Conservation (phyloP, 371 early-diverging fungal species). For the Mortierella sp. region DNA sequence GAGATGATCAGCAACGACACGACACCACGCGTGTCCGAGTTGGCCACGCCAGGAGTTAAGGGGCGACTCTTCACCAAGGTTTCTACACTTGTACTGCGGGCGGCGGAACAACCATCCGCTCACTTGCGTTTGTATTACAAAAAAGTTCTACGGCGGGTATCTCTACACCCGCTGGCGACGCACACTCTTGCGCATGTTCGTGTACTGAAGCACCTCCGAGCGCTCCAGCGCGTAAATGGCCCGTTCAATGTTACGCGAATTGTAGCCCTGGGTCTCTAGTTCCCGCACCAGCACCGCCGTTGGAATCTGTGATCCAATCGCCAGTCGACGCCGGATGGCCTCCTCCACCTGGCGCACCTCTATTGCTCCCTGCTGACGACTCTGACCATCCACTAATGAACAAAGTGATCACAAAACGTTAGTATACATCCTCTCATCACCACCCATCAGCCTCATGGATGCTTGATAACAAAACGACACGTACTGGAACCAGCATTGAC, state of each 20-base stretch:
- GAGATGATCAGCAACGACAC: too few species aligned
- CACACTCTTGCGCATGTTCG: slow-evolving; percentile 76
- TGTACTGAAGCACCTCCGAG: slow-evolving; percentile 87
- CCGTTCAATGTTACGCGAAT: slow-evolving; percentile 75
- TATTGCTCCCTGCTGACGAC: slow-evolving; percentile 73
- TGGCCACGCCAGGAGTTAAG: too few species aligned
- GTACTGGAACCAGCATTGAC: slow-evolving; percentile 82
- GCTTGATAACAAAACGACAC: slow-evolving; percentile 5
- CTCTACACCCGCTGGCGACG: slow-evolving; percentile 48
- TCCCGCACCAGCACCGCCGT: slow-evolving; percentile 58
- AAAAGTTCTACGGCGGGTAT: too few species aligned
- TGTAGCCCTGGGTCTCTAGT: slow-evolving; percentile 72
- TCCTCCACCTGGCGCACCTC: slow-evolving; percentile 85
- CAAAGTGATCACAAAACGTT: not conserved
- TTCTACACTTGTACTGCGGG: too few species aligned
- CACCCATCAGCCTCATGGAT: too few species aligned
- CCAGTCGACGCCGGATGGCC: slow-evolving; percentile 86
- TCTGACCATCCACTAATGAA: slow-evolving; percentile 73
- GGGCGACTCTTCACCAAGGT: too few species aligned
- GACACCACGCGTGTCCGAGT: too few species aligned
- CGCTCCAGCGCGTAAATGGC: slow-evolving; percentile 85
- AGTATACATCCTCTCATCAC: not conserved
- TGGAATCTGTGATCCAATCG: slow-evolving; percentile 90
- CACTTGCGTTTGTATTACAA: too few species aligned
- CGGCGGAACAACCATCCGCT: too few species aligned